These are phyloP conservation scores for Penicillium hesseltinei DNA, from an alignment of 2,329 filamentous ascomycete species.

Conservation along the genomic window DNA sequence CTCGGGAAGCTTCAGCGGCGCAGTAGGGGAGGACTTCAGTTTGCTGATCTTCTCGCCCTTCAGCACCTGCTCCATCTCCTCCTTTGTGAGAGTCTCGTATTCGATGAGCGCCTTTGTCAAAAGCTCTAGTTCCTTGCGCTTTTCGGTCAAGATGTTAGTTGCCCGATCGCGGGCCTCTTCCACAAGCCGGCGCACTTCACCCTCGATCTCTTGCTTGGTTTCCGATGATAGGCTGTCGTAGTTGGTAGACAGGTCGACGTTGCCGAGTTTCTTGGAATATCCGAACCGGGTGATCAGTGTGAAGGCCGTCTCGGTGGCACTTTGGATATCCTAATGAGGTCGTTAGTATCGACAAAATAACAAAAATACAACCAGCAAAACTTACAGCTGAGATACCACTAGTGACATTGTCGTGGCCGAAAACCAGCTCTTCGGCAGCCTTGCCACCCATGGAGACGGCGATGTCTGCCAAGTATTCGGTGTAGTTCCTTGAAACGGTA, in stretches of 20 bases:
- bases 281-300: slow-evolving; percentile 84
- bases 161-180: slow-evolving; percentile 79
- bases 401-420: slow-evolving; percentile 85
- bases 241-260: slow-evolving; percentile 80
- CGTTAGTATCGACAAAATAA: slow-evolving; percentile 12
- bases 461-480: slow-evolving; percentile 76
- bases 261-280: slow-evolving; percentile 84
- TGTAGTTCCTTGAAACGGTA: slow-evolving; percentile 83
- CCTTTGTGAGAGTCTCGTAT: slow-evolving; percentile 87
- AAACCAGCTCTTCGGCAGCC: slow-evolving; percentile 85
- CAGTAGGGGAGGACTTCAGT: slow-evolving; percentile 52
- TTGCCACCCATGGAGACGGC: slow-evolving; percentile 82
- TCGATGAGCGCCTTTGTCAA: slow-evolving; percentile 86
- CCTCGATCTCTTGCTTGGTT: slow-evolving; percentile 82
- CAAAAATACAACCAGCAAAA: slow-evolving; percentile 14
- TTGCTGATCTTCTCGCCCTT: slow-evolving; percentile 78
- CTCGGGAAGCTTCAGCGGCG: slow-evolving; percentile 67
- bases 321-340: slow-evolving; percentile 67
- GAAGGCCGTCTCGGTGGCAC: slow-evolving; percentile 79
- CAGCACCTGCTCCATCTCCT: slow-evolving; percentile 88
- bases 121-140: slow-evolving; percentile 80
- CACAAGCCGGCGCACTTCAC: slow-evolving; percentile 80
- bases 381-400: slow-evolving; percentile 78
- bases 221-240: slow-evolving; percentile 80
- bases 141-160: slow-evolving; percentile 65